Evolutionary conservation across 805 yeast genomes (phyloP).

Genomic region (Jamesozyma spencerorum): DNA sequence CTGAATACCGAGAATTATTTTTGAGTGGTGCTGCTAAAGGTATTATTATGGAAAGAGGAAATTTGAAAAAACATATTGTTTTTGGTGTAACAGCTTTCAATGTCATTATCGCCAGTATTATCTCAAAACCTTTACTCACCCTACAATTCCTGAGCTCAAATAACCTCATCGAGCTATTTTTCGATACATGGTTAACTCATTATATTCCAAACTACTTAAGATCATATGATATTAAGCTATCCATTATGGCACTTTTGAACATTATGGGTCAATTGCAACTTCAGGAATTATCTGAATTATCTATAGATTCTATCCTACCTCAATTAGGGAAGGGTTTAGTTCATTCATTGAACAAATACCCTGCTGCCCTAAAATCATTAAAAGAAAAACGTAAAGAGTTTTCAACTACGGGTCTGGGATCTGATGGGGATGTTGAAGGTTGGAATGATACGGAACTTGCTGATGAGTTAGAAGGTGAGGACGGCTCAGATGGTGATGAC

Average conservation of each 20-base stretch:
- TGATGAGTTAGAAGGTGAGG: slow-evolving; percentile 30
- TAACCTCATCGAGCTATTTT: slow-evolving; percentile 40
- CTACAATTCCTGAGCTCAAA: slow-evolving; percentile 40
- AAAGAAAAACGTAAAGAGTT: slow-evolving; percentile 56
- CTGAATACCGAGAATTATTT: slow-evolving; percentile 38
- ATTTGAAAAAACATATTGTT: slow-evolving; percentile 21
- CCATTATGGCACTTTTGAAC: slow-evolving; percentile 56
- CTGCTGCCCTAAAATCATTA: slow-evolving; percentile 57
- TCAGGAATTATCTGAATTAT: slow-evolving; percentile 27
- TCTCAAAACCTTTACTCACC: slow-evolving; percentile 49
- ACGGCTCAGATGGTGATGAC: slow-evolving; percentile 30
- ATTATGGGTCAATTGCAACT: slow-evolving; percentile 29
- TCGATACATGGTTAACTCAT: slow-evolving; percentile 34
- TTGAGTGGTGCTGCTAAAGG: slow-evolving; percentile 36
- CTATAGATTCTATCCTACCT: slow-evolving; percentile 33
- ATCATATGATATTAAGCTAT: slow-evolving; percentile 74
- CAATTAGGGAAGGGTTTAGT: slow-evolving; percentile 46
- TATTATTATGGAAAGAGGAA: slow-evolving; percentile 18
- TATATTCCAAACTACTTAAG: slow-evolving; percentile 45
- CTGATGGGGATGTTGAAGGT: slow-evolving; percentile 22
- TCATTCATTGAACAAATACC: slow-evolving; percentile 48
- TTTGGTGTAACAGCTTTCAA: slow-evolving; percentile 35
- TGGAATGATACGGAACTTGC: slow-evolving; percentile 24
- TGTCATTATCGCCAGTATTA: slow-evolving; percentile 53
- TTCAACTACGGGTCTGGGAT: slow-evolving; percentile 30